phyloP scores from a whole-genome alignment of 306 rosid genomes.

The Arachis stenosperma region DNA sequence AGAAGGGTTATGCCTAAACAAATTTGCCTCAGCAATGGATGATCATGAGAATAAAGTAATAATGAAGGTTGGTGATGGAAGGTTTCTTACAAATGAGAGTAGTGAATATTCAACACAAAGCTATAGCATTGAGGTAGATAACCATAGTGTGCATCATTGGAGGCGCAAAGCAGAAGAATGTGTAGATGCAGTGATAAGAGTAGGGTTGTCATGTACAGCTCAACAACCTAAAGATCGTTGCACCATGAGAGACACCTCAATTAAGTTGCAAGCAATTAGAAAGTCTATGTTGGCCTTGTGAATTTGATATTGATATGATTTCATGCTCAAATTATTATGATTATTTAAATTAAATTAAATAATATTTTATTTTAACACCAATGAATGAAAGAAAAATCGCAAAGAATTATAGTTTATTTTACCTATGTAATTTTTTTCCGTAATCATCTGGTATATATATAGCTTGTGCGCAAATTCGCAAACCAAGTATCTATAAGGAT shows the following conservation, averaged over 20 bases:
- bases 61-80: conserved; percentile 29
- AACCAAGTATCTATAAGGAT: too few relatives aligned
- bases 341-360: too few relatives aligned
- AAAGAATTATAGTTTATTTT: too few relatives aligned
- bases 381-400: too few relatives aligned
- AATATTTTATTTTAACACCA: too few relatives aligned
- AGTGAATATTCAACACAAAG: conserved; percentile 16
- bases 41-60: conserved; percentile 27
- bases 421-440: too few relatives aligned
- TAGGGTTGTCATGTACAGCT: conserved; percentile 42
- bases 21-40: conserved; percentile 30
- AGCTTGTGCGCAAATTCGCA: too few relatives aligned
- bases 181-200: conserved; percentile 27
- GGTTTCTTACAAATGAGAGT: conserved; percentile 28
- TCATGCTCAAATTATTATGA: too few relatives aligned
- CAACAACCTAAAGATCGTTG: conserved; percentile 43
- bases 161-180: conserved; percentile 32
- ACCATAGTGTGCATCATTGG: not conserved
- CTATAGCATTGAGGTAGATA: not conserved
- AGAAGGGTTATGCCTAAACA: conserved; percentile 44
- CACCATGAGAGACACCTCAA: conserved; percentile 40
- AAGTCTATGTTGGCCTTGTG: conserved; percentile 3
- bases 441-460: too few relatives aligned
- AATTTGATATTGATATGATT: not conserved
- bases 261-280: conserved; percentile 35